Percentiles rank a stretch among this genome's conserved stretches.
Evolutionary conservation across 2,329 filamentous ascomycete species (phyloP).

Genomic region (Trichothecium roseum): DNA sequence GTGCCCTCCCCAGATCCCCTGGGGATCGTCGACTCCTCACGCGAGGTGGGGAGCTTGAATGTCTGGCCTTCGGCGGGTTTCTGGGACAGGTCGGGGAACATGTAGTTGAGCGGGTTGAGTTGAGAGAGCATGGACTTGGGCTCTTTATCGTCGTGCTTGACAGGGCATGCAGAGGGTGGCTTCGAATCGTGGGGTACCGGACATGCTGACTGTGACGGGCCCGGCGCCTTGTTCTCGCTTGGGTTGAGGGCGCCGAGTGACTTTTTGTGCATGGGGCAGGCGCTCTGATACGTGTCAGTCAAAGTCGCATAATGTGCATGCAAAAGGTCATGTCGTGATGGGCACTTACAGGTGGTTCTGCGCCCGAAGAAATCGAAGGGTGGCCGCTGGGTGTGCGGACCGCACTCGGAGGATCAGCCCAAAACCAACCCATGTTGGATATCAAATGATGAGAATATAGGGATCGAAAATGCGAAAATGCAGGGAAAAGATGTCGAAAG

Average conservation of each 20-base stretch:
- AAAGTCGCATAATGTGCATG: constrained; percentile 5
- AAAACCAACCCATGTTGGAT: constrained; percentile 53
- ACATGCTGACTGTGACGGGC: constrained; percentile 14
- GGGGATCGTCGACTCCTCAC: constrained; percentile 86
- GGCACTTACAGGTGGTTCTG: constrained; percentile 21
- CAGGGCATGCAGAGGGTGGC: constrained; percentile 16
- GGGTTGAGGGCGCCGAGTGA: constrained; percentile 36
- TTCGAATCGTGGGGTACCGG: constrained; percentile 17
- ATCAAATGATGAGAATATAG: constrained; percentile 2
- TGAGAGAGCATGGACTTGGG: constrained; percentile 40
- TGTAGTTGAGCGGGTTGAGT: constrained; percentile 76
- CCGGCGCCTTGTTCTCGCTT: constrained; percentile 11
- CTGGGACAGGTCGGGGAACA: constrained; percentile 83
- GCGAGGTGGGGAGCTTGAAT: constrained; percentile 62
- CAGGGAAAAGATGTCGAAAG: neutral
- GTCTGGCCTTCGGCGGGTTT: constrained; percentile 63
- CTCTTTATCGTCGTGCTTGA: constrained; percentile 15
- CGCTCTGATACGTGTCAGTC: constrained; percentile 21
- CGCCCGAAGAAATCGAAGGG: constrained; percentile 14
- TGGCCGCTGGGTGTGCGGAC: constrained; percentile 22
- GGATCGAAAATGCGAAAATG: constrained; percentile 1
- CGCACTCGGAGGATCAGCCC: constrained; percentile 39
- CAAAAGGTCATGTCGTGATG: neutral
- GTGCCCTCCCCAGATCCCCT: constrained; percentile 66
- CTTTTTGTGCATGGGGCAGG: constrained; percentile 49